A percentile compares a stretch with the other conserved stretches of the same genome.
These are phyloP conservation scores for Rhizophora mangle DNA, from an alignment of 345 rosid species.

Conservation along the genomic window DNA sequence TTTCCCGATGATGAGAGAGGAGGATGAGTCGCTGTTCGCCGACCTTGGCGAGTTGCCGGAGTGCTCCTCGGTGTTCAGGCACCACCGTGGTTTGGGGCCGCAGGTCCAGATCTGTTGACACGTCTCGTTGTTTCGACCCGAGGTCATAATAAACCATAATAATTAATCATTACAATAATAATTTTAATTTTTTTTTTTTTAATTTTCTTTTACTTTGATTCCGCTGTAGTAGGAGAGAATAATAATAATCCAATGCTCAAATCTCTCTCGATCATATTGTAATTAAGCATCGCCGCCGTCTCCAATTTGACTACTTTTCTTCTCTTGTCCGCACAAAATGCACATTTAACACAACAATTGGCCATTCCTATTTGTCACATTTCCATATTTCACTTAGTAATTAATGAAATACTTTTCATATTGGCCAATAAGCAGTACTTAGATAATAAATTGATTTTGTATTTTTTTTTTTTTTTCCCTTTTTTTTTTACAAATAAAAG, in stretches of 20 bases:
- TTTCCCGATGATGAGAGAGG: conserved; percentile 32
- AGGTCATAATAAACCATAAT: conserved; percentile 14
- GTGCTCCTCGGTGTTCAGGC: conserved; percentile 72
- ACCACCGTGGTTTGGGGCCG: conserved; percentile 57
- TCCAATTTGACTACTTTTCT: conserved; percentile 7
- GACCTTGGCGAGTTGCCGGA: conserved; percentile 99
- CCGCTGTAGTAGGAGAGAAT: conserved; percentile 38
- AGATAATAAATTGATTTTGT: no score
- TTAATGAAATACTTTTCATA: neutral
- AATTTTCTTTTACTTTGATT: conserved; percentile 32
- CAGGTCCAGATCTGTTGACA: conserved; percentile 60
- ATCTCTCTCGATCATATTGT: conserved; percentile 30
- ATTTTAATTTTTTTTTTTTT: neutral
- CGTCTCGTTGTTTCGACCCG: neutral
- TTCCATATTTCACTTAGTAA: neutral
- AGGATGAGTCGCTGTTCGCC: conserved; percentile 92
- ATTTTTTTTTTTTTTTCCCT: no score
- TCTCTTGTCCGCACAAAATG: neutral
- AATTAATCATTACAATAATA: neutral
- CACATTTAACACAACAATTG: no score
- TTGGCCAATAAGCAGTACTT: no score
- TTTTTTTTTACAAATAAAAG: no score
- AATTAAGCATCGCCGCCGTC: conserved; percentile 20
- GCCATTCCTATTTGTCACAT: neutral
- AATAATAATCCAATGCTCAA: conserved; percentile 22